Conservation (phyloP, 192 early-diverging fungal genomes). For the Paraglomus brasilianum region DNA sequence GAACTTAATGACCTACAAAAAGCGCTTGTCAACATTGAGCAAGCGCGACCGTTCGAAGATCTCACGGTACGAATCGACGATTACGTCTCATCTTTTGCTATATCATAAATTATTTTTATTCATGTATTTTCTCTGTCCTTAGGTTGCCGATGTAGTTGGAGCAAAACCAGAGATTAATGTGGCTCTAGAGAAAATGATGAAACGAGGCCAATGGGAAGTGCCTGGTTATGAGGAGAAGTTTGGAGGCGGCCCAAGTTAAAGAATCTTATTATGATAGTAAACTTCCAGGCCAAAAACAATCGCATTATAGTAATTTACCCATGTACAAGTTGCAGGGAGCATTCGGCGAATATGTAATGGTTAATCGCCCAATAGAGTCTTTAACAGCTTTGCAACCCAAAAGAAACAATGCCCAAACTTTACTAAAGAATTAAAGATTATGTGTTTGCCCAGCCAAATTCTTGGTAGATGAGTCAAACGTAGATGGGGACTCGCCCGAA, state of each 20-base stretch:
- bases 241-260: too few species aligned
- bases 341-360: too few species aligned
- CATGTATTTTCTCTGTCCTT: constrained; percentile 10
- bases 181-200: constrained; percentile 86
- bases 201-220: constrained; percentile 88
- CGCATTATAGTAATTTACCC: too few species aligned
- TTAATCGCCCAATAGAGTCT: too few species aligned
- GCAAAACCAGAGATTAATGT: constrained; percentile 90
- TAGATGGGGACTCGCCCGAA: too few species aligned
- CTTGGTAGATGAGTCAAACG: too few species aligned
- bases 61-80: constrained; percentile 68
- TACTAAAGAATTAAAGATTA: too few species aligned
- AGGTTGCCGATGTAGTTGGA: constrained; percentile 92
- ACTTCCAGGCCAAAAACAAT: too few species aligned
- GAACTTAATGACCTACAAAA: constrained; percentile 86
- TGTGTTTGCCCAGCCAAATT: too few species aligned
- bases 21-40: constrained; percentile 91
- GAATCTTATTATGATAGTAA: constrained; percentile 63
- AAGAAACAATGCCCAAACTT: too few species aligned
- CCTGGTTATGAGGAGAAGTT: constrained; percentile 97
- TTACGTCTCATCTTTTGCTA: constrained; percentile 19
- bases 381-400: too few species aligned
- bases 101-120: constrained; percentile 22
- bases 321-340: too few species aligned
- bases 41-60: constrained; percentile 89